Percentiles rank a stretch among this genome's conserved stretches.
Evolutionary conservation across 2,329 filamentous ascomycete species (phyloP).

Genomic region (Nothomitra cinnamomea): DNA sequence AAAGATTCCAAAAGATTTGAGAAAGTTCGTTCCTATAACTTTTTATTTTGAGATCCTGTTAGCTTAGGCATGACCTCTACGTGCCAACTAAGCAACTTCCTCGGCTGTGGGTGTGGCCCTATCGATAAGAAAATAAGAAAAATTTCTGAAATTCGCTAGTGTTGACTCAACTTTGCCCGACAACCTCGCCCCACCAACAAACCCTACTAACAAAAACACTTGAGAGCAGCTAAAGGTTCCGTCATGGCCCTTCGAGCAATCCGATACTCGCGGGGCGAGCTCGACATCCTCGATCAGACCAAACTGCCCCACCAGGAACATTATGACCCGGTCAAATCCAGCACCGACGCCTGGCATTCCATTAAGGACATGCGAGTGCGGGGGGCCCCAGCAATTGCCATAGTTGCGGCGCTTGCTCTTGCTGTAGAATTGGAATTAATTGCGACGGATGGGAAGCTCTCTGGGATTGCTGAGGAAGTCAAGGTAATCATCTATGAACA

Average conservation of each 20-base stretch:
- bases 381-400: conserved; percentile 87
- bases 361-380: conserved; percentile 49
- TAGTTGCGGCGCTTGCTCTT: conserved; percentile 81
- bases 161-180: too few relatives aligned
- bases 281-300: conserved; percentile 46
- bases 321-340: conserved; percentile 35
- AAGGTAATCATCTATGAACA: conserved; percentile 52
- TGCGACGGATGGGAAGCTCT: conserved; percentile 21
- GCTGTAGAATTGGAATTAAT: conserved; percentile 58
- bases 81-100: too few relatives aligned
- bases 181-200: too few relatives aligned
- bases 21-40: too few relatives aligned
- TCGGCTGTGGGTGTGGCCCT: too few relatives aligned
- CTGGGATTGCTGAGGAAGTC: conserved; percentile 42
- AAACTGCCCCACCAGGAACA: conserved; percentile 41
- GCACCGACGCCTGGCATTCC: conserved; percentile 45
- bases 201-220: too few relatives aligned
- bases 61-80: too few relatives aligned
- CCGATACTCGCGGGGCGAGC: conserved; percentile 34
- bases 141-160: too few relatives aligned
- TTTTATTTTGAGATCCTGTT: too few relatives aligned
- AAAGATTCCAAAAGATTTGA: too few relatives aligned
- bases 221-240: too few relatives aligned
- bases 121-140: too few relatives aligned
- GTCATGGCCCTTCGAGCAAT: conserved; percentile 42